Percentiles rank a stretch among this genome's conserved stretches.
Evolutionary conservation across 2,329 filamentous ascomycete species (phyloP).

Genomic region (Aspergillus floridensis): DNA sequence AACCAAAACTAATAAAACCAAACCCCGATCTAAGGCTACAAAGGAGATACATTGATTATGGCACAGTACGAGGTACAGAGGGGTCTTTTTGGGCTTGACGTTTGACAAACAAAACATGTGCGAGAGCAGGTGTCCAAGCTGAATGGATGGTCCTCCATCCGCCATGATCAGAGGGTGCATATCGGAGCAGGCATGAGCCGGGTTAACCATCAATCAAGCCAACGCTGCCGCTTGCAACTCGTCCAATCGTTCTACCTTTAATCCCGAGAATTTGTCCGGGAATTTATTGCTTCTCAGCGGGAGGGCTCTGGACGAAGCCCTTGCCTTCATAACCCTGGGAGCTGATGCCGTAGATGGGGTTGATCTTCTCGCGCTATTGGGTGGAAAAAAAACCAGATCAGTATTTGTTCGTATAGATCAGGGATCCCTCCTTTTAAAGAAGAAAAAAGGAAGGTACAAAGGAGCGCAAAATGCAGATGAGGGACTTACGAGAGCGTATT

Average conservation of each 20-base stretch:
- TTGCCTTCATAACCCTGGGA: slow-evolving; percentile 75
- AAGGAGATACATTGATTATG: slow-evolving; percentile 46
- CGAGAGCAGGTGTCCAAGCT: slow-evolving; percentile 18
- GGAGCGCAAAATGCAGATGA: too few species aligned
- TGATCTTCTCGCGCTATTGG: slow-evolving; percentile 72
- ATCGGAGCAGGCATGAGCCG: slow-evolving; percentile 5
- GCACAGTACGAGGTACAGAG: slow-evolving; percentile 45
- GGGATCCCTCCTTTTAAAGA: neutral
- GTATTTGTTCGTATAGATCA: slow-evolving; percentile 7
- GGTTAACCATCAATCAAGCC: slow-evolving; percentile 4
- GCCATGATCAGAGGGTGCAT: slow-evolving; percentile 14
- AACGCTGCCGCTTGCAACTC: slow-evolving; percentile 14
- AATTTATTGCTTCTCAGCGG: slow-evolving; percentile 40
- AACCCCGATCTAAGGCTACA: slow-evolving; percentile 38
- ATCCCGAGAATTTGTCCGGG: slow-evolving; percentile 19
- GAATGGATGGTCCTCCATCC: slow-evolving; percentile 18
- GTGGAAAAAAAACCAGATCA: slow-evolving; percentile 17
- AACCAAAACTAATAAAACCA: slow-evolving; percentile 7
- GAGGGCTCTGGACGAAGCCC: slow-evolving; percentile 69
- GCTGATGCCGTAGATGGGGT: slow-evolving; percentile 81
- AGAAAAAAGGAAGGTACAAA: neutral
- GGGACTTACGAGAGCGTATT: slow-evolving; percentile 68
- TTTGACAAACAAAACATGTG: slow-evolving; percentile 28
- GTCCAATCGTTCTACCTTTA: slow-evolving; percentile 25
- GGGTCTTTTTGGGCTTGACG: slow-evolving; percentile 30